These are phyloP conservation scores for Drosera capensis DNA, from an alignment of 148 eudicot genomes.

Conservation along the genomic window DNA sequence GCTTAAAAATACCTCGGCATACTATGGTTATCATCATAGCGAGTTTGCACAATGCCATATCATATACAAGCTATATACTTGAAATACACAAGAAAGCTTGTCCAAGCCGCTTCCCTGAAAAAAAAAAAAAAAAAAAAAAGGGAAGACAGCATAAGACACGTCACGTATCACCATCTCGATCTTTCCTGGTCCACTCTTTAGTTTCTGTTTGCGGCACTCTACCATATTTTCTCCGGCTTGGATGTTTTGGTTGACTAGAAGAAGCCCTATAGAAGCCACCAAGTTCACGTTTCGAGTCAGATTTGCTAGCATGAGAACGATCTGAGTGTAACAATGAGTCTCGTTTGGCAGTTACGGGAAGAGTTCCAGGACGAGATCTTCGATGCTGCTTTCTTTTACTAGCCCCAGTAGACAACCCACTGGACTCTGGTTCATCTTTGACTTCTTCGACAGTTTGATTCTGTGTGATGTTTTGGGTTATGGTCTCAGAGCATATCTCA, in stretches of 20 bases:
- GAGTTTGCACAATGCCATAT: too few species aligned
- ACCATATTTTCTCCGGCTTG: constrained; percentile 22
- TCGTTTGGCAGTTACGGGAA: too few species aligned
- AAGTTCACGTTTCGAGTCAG: constrained; percentile 1
- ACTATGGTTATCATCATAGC: too few species aligned
- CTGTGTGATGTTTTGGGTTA: constrained; percentile 7
- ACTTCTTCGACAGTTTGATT: constrained; percentile 9
- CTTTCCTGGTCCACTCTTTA: constrained; percentile 41
- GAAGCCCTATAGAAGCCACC: constrained; percentile 2
- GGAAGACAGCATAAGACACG: not conserved
- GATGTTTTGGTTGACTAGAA: constrained; percentile 16
- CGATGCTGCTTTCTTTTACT: not conserved
- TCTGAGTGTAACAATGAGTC: not conserved
- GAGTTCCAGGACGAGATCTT: not conserved
- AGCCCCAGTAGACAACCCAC: constrained; percentile 23
- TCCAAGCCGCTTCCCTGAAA: not conserved
- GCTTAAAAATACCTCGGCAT: too few species aligned
- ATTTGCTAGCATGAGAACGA: too few species aligned
- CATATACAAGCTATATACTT: too few species aligned
- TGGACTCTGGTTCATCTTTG: constrained; percentile 11
- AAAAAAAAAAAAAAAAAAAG: not conserved
- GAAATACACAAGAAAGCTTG: too few species aligned
- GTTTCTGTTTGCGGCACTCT: constrained; percentile 26
- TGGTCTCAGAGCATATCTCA: constrained; percentile 9
- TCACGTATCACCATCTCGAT: constrained; percentile 3